These are phyloP conservation scores for Cutaneotrichosporon sp. DNA, from an alignment of 1,284 basidiomycete species.

Conservation along the genomic window DNA sequence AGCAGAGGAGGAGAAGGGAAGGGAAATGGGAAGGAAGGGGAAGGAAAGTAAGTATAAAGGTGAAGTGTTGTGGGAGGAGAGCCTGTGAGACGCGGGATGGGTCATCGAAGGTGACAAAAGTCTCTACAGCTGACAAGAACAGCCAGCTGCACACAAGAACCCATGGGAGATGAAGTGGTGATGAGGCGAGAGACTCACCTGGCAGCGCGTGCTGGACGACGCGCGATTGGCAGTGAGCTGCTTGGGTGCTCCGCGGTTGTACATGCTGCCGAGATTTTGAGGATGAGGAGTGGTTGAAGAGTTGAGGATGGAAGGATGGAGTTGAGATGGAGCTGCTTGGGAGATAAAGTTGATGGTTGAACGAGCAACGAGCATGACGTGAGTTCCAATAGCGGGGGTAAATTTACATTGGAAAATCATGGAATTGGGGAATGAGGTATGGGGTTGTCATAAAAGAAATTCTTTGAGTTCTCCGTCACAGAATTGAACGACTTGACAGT, in stretches of 20 bases:
- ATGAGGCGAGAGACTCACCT: conserved; percentile 31
- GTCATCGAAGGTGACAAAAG: too few species aligned
- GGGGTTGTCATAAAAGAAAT: too few species aligned
- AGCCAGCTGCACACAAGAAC: too few species aligned
- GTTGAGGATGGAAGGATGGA: background rate
- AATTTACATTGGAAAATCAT: background rate
- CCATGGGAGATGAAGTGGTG: background rate
- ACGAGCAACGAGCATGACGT: background rate
- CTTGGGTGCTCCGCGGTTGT: conserved; percentile 31
- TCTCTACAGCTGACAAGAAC: too few species aligned
- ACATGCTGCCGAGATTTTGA: conserved; percentile 30
- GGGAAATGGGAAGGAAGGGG: conserved; percentile 10
- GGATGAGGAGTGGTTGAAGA: background rate
- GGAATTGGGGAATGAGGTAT: too few species aligned
- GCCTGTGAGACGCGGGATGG: too few species aligned
- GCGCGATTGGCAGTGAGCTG: conserved; percentile 43
- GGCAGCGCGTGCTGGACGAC: conserved; percentile 48
- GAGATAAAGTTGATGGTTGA: background rate
- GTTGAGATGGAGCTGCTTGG: background rate
- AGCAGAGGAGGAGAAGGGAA: background rate
- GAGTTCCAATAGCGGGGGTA: background rate
- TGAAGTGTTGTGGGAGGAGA: background rate
- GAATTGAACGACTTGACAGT: too few species aligned
- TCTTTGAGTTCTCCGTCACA: too few species aligned
- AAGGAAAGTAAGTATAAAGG: background rate